Base-by-base conservation (phyloP, 805 yeast species). In the Teunomyces cretensis region DNA sequence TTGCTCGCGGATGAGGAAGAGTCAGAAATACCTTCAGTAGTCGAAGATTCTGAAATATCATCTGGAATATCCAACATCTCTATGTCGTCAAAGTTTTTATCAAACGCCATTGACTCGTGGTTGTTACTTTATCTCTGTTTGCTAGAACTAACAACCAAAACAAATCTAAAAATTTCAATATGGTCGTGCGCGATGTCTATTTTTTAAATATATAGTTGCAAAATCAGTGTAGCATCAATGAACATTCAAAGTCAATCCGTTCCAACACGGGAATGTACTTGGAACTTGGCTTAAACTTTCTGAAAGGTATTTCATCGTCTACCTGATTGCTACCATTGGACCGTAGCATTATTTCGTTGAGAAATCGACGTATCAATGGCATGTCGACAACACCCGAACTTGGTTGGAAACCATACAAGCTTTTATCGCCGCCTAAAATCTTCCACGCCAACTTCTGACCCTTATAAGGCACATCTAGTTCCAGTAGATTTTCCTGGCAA, bases 41-140 rank as follows among this genome's bases (percentile, higher is more conserved):
- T 60, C 6, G 53, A 52, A 4, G 51, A 53, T 48, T 46, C 50
- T 8, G 51, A 41, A n/a, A 42, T 52, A 38, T 68, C 70, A 14
- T 67, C 74, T 1, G 72, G 74, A 26, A 72, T 66, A 32, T 70
- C 76, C 43, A 72, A 57, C 75, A 70, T 70, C 50, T 72, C 76
- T 30, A 72, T 70, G 45, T 72, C 75, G 39, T 63, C 72, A 39
- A 44, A 49, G 19, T 46, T 43, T 33, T 39, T 27, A 12, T 41
- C 43, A 22, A 16, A 17, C 30, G 39, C 30, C 30, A 39, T 28
- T 16, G 26, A 17, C 9, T 15, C 15, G 28, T 9, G 9, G 28
- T 11, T n/a, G 12, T 35, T 22, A 22, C 11, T 22, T n/a, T n/a
- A 40, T 22, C 14, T 19, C 13, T 9, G 24, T 13, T 19, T 24